A percentile compares a stretch with the other conserved stretches of the same genome.
Evolutionary conservation across 2,329 filamentous ascomycete species (phyloP).

Genomic region (Claviceps arundinis): DNA sequence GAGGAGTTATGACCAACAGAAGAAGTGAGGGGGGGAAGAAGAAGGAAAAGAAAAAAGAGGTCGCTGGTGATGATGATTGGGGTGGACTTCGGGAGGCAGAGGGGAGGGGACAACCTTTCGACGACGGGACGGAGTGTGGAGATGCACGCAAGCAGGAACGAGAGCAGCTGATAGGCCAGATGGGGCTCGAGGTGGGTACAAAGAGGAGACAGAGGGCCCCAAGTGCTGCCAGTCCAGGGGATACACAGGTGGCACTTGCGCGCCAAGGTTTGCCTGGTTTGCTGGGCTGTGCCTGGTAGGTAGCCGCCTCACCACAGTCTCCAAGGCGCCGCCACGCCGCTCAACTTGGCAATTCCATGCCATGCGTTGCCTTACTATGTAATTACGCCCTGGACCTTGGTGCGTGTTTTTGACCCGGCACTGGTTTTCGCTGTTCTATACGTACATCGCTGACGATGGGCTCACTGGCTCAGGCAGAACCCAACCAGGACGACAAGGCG

Average conservation of each 20-base stretch:
- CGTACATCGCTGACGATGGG: too few species aligned
- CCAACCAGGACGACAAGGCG: too few species aligned
- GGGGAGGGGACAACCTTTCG: background rate
- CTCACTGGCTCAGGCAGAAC: too few species aligned
- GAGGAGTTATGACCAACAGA: slow-evolving; percentile 11
- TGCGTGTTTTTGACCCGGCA: too few species aligned
- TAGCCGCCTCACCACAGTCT: background rate
- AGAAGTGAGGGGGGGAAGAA: slow-evolving; percentile 10
- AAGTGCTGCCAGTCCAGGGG: background rate
- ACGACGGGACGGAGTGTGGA: background rate
- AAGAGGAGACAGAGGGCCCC: background rate
- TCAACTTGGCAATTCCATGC: too few species aligned
- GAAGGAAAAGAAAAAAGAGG: slow-evolving; percentile 12
- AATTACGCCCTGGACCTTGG: too few species aligned
- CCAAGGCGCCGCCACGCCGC: too few species aligned
- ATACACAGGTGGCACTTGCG: background rate
- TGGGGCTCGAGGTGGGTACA: background rate
- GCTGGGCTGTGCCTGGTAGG: background rate
- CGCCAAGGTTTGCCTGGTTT: background rate
- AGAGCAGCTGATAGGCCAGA: background rate
- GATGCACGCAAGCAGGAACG: background rate
- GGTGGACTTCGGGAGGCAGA: slow-evolving; percentile 2
- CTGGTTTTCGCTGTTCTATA: too few species aligned
- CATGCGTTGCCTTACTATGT: too few species aligned
- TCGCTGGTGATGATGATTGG: slow-evolving; percentile 10